Evolutionary conservation across 2,329 filamentous ascomycete genomes (phyloP), one percentile per base, ranked within the genome.

Genomic region (Elsinoe perseae): DNA sequence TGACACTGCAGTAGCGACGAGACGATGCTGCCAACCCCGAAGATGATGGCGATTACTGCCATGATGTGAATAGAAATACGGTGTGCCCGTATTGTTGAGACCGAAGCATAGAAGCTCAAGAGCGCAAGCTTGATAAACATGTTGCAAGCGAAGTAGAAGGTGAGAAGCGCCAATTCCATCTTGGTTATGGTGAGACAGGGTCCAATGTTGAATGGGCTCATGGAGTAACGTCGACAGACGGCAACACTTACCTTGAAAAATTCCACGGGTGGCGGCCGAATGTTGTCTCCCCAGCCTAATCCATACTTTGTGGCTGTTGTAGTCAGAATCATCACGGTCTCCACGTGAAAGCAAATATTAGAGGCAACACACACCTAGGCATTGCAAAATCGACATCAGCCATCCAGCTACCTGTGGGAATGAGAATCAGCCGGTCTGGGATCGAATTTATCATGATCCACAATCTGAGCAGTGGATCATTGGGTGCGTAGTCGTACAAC

Each of bases 61-160:
- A 70, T 68, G 55, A 67, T 52, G 44, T 63, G 65, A 27, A 73
- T 69, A 27, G 62, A 63, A 53, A 57, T 55, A 18, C 56, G 61
- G 16, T 63, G 61, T 34, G 56, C 59, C 7, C 50, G 58, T 16
- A 64, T 62, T 34, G 64, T 62, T 18, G 65, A 65, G 18, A 72
- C 65, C 25, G 69, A 66, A 18, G 67, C 58, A 57, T 73, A 73
- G 61, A 73, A 66, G 55, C 70, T 61, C 6, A 73, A 64, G 6
- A 73, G 63, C 0, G 69, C 70, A 38, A 72, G 64, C 61, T 73
- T 72, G 57, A 73, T 64, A 43, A 65, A 66, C 66, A 70, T 71
- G 54, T 72, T 70, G 54, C 69, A 70, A 38, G 63, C 54, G 57
- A 71, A 70, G 61, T 73, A 73, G 60, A 72, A 72, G 14, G 66